Evolutionary conservation across 305 asterid genomes (phyloP).

Genomic region (Plantago coronopus): DNA sequence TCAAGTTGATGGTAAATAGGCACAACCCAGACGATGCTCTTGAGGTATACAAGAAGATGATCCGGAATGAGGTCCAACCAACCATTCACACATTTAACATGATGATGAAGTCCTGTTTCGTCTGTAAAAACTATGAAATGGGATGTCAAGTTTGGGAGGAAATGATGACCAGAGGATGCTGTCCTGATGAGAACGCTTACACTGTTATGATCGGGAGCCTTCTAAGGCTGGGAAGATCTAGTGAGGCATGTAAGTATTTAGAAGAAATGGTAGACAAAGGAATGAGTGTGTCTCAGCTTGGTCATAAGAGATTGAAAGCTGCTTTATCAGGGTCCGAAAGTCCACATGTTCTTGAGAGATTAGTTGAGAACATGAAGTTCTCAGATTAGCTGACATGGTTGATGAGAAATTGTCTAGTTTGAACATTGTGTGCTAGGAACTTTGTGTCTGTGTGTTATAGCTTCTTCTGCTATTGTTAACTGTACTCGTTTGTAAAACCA

Average conservation of each 20-base stretch:
- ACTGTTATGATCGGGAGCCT: slow-evolving; percentile 67
- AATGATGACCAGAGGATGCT: slow-evolving; percentile 73
- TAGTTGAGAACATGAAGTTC: slow-evolving; percentile 54
- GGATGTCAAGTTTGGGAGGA: slow-evolving; percentile 80
- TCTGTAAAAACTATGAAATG: slow-evolving; percentile 51
- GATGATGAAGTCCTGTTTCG: slow-evolving; percentile 73
- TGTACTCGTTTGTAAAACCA: slow-evolving; percentile 2
- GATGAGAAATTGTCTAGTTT: slow-evolving; percentile 20
- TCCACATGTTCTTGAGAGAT: slow-evolving; percentile 44
- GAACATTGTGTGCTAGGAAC: neutral
- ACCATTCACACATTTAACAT: slow-evolving; percentile 77
- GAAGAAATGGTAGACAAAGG: slow-evolving; percentile 84
- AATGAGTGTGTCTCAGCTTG: slow-evolving; percentile 74
- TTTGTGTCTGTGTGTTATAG: neutral
- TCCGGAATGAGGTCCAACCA: slow-evolving; percentile 45
- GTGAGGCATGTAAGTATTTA: slow-evolving; percentile 58
- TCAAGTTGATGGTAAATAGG: slow-evolving; percentile 63
- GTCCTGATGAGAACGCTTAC: slow-evolving; percentile 85
- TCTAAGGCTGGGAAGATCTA: slow-evolving; percentile 56
- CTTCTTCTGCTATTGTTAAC: neutral
- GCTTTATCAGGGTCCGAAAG: slow-evolving; percentile 51
- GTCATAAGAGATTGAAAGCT: slow-evolving; percentile 50
- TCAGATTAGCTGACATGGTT: slow-evolving; percentile 57
- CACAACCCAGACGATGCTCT: slow-evolving; percentile 73
- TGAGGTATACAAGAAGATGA: slow-evolving; percentile 74